phyloP scores from a whole-genome alignment of 1,284 basidiomycete species.

The Takashimella koratensis region DNA sequence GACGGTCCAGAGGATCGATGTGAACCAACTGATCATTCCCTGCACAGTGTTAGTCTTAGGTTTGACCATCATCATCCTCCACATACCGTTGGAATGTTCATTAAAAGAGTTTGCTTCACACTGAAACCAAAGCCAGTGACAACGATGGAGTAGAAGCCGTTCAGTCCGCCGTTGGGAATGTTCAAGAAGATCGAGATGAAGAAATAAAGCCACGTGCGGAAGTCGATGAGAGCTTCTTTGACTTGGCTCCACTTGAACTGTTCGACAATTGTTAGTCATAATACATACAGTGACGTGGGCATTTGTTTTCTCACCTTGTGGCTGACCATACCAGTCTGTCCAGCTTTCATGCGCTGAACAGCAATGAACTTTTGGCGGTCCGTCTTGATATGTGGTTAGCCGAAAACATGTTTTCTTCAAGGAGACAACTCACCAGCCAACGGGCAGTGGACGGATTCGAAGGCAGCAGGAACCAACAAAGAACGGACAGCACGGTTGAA shows the following conservation, averaged over 20 bases:
- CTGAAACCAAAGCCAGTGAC: constrained; percentile 19
- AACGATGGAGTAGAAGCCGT: constrained; percentile 23
- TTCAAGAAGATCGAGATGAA: constrained; percentile 15
- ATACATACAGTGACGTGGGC: too few species aligned
- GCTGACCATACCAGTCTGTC: constrained; percentile 23
- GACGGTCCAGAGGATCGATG: constrained; percentile 22
- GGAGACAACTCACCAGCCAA: constrained; percentile 17
- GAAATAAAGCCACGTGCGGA: constrained; percentile 16
- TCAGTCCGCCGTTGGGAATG: constrained; percentile 14
- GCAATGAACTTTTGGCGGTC: constrained; percentile 21
- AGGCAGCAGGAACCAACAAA: constrained; percentile 9
- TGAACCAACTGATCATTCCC: constrained; percentile 34
- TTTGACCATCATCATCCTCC: too few species aligned
- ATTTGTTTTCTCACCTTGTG: too few species aligned
- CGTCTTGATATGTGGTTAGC: too few species aligned
- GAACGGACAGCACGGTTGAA: background rate
- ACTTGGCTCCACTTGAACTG: constrained; percentile 13
- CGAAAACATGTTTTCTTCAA: too few species aligned
- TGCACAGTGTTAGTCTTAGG: too few species aligned
- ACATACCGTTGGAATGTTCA: constrained; percentile 37
- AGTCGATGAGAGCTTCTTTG: constrained; percentile 18
- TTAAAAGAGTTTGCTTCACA: constrained; percentile 22
- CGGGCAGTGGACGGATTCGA: constrained; percentile 17
- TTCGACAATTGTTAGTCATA: too few species aligned
- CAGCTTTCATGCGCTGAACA: constrained; percentile 8